Evolutionary conservation across 305 asterid species (phyloP).

Genomic region (Ilex paraguariensis): DNA sequence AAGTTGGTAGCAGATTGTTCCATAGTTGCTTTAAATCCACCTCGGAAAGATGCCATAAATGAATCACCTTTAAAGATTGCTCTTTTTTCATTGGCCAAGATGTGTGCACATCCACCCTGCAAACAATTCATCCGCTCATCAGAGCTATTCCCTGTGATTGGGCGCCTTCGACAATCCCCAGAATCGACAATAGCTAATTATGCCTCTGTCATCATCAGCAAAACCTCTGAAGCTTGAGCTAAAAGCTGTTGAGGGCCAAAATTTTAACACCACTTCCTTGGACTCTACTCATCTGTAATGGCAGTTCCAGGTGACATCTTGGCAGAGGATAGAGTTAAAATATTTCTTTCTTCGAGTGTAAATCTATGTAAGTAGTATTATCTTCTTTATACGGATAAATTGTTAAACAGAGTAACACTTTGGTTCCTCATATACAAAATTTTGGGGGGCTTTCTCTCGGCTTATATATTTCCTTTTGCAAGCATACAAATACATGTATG

Average conservation of each 20-base stretch:
- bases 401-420: too few species aligned
- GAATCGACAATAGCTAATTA: constrained; percentile 84
- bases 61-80: constrained; percentile 94
- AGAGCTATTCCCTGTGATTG: constrained; percentile 63
- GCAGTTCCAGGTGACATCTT: too few species aligned
- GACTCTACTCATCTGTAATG: too few species aligned
- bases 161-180: constrained; percentile 90
- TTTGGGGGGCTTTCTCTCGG: too few species aligned
- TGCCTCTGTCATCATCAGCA: constrained; percentile 62
- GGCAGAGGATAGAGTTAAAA: too few species aligned
- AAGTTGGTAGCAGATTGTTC: constrained; percentile 87
- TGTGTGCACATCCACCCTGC: constrained; percentile 89
- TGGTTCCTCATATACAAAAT: too few species aligned
- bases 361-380: too few species aligned
- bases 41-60: constrained; percentile 56
- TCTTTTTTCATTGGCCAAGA: constrained; percentile 79
- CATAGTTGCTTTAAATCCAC: constrained; percentile 66
- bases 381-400: too few species aligned
- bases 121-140: constrained; percentile 76
- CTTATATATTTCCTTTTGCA: too few species aligned
- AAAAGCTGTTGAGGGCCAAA: background rate
- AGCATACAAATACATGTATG: too few species aligned
- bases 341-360: too few species aligned
- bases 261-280: background rate
- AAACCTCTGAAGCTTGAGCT: constrained; percentile 56